These are phyloP conservation scores for Aureobasidium sp. DNA, from an alignment of 2,329 filamentous ascomycete genomes.

Conservation along the genomic window DNA sequence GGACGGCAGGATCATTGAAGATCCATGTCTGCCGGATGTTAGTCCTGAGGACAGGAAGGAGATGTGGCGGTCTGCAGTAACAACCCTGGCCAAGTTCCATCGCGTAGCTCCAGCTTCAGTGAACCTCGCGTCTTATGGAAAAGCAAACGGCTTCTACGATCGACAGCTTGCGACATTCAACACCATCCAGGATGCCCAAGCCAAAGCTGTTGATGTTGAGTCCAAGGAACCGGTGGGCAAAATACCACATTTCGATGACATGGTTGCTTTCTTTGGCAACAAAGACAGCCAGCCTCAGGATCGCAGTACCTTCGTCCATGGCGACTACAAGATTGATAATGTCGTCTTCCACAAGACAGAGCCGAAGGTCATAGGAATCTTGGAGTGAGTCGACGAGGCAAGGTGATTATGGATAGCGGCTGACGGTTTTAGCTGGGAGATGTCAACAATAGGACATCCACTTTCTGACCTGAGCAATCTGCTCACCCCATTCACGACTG, in stretches of 20 bases:
- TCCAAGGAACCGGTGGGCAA: conserved; percentile 69
- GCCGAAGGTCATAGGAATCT: conserved; percentile 79
- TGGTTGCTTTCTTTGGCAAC: conserved; percentile 71
- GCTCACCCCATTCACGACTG: conserved; percentile 41
- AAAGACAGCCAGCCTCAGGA: conserved; percentile 66
- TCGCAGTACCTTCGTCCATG: conserved; percentile 74
- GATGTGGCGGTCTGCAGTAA: conserved; percentile 82
- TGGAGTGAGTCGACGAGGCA: conserved; percentile 48
- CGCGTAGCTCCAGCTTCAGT: conserved; percentile 59
- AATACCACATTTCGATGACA: conserved; percentile 75
- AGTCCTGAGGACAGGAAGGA: conserved; percentile 60
- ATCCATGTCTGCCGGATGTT: conserved; percentile 72
- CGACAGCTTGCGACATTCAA: conserved; percentile 80
- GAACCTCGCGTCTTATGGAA: conserved; percentile 67
- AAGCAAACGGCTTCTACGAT: conserved; percentile 68
- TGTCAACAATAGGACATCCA: conserved; percentile 96
- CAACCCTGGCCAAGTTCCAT: conserved; percentile 81
- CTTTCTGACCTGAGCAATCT: conserved; percentile 86
- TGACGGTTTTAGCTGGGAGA: conserved; percentile 62
- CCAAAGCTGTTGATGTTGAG: conserved; percentile 66
- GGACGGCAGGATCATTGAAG: conserved; percentile 87
- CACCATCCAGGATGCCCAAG: conserved; percentile 72
- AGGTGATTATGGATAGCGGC: neutral
- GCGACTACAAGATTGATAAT: conserved; percentile 80
- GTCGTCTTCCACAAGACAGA: conserved; percentile 76